Conservation (phyloP, 139 green algal genomes). For the Chloropicon primus region DNA sequence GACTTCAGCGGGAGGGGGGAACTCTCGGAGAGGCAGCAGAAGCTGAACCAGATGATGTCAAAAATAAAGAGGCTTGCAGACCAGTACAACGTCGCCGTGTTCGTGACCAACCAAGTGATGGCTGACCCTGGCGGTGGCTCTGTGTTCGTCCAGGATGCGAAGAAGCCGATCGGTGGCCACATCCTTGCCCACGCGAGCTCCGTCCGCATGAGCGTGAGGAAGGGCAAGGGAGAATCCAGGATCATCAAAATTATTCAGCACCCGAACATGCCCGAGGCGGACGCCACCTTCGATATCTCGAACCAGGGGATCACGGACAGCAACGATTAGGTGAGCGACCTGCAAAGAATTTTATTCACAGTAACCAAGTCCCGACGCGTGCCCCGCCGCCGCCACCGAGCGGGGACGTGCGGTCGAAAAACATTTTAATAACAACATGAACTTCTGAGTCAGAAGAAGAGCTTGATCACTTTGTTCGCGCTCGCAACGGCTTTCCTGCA, state of each 20-base stretch:
- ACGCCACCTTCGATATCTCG: background rate
- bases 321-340: background rate
- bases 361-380: no score
- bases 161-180: slow-evolving; percentile 26
- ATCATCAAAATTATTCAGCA: background rate
- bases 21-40: slow-evolving; percentile 84
- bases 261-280: background rate
- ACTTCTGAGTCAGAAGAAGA: no score
- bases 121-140: slow-evolving; percentile 46
- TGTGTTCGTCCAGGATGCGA: slow-evolving; percentile 64
- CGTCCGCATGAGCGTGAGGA: slow-evolving; percentile 43
- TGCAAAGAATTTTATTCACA: no score
- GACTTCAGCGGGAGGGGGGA: slow-evolving; percentile 82
- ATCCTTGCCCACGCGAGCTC: slow-evolving; percentile 74
- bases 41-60: slow-evolving; percentile 51
- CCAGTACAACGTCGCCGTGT: slow-evolving; percentile 78
- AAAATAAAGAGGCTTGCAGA: slow-evolving; percentile 67
- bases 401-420: no score
- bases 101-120: slow-evolving; percentile 80
- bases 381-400: no score
- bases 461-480: no score
- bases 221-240: slow-evolving; percentile 48
- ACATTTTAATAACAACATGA: no score
- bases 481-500: no score
- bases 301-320: background rate